A percentile compares a stretch with the other conserved stretches of the same genome.
These are phyloP conservation scores for Pseudogymnoascus sp. DNA, from an alignment of 2,329 filamentous ascomycete genomes.

Conservation along the genomic window DNA sequence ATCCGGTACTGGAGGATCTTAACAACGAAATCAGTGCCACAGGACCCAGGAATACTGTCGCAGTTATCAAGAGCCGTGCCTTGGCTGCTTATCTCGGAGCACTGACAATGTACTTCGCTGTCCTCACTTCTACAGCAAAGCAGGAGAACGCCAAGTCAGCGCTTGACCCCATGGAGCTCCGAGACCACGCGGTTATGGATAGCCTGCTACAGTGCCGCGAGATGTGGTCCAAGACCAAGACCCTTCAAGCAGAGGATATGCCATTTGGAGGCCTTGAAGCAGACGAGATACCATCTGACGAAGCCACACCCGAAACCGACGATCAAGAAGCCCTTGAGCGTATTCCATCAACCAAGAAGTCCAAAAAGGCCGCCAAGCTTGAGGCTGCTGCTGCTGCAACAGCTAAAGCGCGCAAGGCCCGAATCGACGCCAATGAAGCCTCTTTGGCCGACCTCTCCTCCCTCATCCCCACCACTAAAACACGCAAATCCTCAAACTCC, in stretches of 20 bases:
- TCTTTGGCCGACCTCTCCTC: constrained; percentile 33
- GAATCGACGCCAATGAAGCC: constrained; percentile 34
- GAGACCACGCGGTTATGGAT: constrained; percentile 87
- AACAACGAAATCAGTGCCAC: constrained; percentile 36
- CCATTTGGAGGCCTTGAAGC: constrained; percentile 28
- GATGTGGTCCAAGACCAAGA: constrained; percentile 69
- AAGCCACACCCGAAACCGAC: constrained; percentile 13
- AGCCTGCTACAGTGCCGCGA: constrained; percentile 70
- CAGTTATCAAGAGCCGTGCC: constrained; percentile 66
- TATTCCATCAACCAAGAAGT: constrained; percentile 25
- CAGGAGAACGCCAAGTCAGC: constrained; percentile 46
- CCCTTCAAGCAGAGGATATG: constrained; percentile 39
- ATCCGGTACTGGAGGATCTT: constrained; percentile 50
- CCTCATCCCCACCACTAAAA: constrained; percentile 18
- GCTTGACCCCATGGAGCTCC: constrained; percentile 67
- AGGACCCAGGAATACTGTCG: constrained; percentile 28
- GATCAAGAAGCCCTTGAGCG: constrained; percentile 6
- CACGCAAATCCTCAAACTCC: constrained; percentile 28
- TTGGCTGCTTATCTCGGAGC: constrained; percentile 79
- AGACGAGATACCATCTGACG: constrained; percentile 24
- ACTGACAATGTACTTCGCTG: constrained; percentile 87
- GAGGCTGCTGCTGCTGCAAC: constrained; percentile 32
- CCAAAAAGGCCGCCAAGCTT: constrained; percentile 32
- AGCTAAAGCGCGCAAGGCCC: constrained; percentile 22
- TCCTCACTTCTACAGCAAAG: constrained; percentile 72